These are phyloP conservation scores for Strobilomyces dryophilus DNA, from an alignment of 768 basidiomycete species.

Conservation along the genomic window DNA sequence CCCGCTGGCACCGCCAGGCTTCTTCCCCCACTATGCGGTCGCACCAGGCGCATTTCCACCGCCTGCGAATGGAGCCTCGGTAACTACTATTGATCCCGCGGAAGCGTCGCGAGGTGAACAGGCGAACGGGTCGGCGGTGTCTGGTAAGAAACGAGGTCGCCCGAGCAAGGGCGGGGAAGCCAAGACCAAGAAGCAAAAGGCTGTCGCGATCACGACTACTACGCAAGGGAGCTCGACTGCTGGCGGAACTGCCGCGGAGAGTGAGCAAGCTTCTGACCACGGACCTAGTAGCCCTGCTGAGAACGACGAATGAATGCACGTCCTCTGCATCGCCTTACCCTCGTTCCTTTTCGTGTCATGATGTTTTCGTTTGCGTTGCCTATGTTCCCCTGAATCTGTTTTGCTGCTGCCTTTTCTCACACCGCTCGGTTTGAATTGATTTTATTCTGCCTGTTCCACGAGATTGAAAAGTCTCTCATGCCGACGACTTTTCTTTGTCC, in stretches of 20 bases:
- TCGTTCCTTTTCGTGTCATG: constrained; percentile 3
- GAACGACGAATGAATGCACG: constrained; percentile 18
- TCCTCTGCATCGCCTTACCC: neutral
- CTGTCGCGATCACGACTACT: neutral
- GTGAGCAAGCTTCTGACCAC: constrained; percentile 25
- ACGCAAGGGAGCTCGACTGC: constrained; percentile 17
- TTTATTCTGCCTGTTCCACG: constrained; percentile 23
- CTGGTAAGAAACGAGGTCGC: constrained; percentile 29
- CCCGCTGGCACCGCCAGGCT: constrained; percentile 36
- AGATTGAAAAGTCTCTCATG: constrained; percentile 13
- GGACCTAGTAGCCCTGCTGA: constrained; percentile 24
- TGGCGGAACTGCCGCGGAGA: constrained; percentile 24
- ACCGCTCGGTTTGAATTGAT: constrained; percentile 21
- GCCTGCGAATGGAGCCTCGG: constrained; percentile 23
- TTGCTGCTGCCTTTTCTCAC: neutral
- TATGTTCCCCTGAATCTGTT: constrained; percentile 5
- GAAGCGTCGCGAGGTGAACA: constrained; percentile 24
- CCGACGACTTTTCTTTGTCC: constrained; percentile 29
- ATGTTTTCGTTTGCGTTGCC: constrained; percentile 10
- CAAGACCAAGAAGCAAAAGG: constrained; percentile 34
- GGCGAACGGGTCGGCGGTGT: constrained; percentile 12
- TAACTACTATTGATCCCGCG: constrained; percentile 24
- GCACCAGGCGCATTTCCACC: constrained; percentile 31
- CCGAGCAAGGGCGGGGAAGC: constrained; percentile 28
- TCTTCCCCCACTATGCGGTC: constrained; percentile 36